Base-by-base conservation (phyloP, 169 alveolate species). In the Plasmodium ovale region DNA sequence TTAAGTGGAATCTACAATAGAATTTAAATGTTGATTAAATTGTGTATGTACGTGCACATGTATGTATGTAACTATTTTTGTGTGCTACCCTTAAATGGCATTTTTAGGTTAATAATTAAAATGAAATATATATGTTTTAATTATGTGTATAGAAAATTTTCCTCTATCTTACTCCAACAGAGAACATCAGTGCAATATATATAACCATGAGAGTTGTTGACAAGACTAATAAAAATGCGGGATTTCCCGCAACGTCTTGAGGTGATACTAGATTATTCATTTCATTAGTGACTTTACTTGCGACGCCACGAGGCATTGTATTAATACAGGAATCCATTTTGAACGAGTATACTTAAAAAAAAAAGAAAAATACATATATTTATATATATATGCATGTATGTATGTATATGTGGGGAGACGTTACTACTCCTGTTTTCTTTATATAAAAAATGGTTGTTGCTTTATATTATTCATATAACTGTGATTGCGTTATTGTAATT, bases 91-190 rank as follows among this genome's bases (percentile, higher is more conserved):
- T n/a, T n/a, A n/a, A n/a, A n/a, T n/a, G n/a, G n/a, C n/a, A n/a
- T n/a, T n/a, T n/a, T n/a, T n/a, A n/a, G n/a, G n/a, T n/a, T n/a
- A n/a, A n/a, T n/a, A n/a, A n/a, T n/a, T n/a, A 65, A 65, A 49
- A 23, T 65, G 12, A 65, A 65, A 31, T 65, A 49, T 23, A 27
- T 47, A 37, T 65, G 29, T 33, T 12, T 31, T 65, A 65, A 31
- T 31, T 27, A 14, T 19, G 5, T 65, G 42, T 65, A 25, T 65
- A 35, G 33, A 65, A 65, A 14, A 65, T 47, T n/a, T n/a, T n/a
- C 42, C 35, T 37, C 9, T 31, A 31, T 65, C 73, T n/a, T 65
- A 65, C 73, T 27, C 49, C 73, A 65, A 65, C 73, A 49, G 73
- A 1, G 3, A 37, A 14, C n/a, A 65, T 3, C 27, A 65, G 12